Percentiles rank a stretch among this genome's conserved stretches.
Evolutionary conservation across 768 basidiomycete species (phyloP).

Genomic region (Melanogaster broomeanus): DNA sequence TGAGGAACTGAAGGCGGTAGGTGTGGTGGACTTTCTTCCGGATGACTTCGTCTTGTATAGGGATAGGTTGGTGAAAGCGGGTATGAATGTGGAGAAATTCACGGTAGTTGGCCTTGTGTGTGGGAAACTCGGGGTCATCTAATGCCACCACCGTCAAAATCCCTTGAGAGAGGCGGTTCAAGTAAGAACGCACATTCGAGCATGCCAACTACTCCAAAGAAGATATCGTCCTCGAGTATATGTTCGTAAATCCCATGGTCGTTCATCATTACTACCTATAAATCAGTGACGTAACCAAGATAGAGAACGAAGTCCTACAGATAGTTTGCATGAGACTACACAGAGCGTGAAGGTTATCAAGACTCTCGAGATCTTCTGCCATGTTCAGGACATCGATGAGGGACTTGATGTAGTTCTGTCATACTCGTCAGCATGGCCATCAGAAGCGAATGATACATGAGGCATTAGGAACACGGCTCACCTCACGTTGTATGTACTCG

Average conservation of each 20-base stretch:
- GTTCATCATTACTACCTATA: constrained; percentile 79
- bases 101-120: constrained; percentile 96
- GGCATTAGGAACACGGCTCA: constrained; percentile 37
- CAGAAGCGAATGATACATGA: not conserved
- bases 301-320: constrained; percentile 49
- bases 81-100: constrained; percentile 83
- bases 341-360: constrained; percentile 88
- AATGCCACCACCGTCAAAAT: constrained; percentile 18
- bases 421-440: constrained; percentile 4
- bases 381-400: constrained; percentile 82
- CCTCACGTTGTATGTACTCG: constrained; percentile 85
- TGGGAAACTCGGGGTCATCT: constrained; percentile 98
- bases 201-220: constrained; percentile 92
- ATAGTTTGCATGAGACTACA: constrained; percentile 95
- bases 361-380: constrained; percentile 91
- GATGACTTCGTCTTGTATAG: constrained; percentile 72
- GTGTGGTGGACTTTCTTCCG: constrained; percentile 94
- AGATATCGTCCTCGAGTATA: constrained; percentile 89
- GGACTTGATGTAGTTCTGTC: constrained; percentile 83
- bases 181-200: constrained; percentile 83
- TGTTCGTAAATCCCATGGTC: constrained; percentile 95
- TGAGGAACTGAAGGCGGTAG: constrained; percentile 95
- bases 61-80: constrained; percentile 88
- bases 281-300: not conserved
- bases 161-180: constrained; percentile 1